These are phyloP conservation scores for Rutstroemia sp. DNA, from an alignment of 2,329 filamentous ascomycete genomes.

Conservation along the genomic window DNA sequence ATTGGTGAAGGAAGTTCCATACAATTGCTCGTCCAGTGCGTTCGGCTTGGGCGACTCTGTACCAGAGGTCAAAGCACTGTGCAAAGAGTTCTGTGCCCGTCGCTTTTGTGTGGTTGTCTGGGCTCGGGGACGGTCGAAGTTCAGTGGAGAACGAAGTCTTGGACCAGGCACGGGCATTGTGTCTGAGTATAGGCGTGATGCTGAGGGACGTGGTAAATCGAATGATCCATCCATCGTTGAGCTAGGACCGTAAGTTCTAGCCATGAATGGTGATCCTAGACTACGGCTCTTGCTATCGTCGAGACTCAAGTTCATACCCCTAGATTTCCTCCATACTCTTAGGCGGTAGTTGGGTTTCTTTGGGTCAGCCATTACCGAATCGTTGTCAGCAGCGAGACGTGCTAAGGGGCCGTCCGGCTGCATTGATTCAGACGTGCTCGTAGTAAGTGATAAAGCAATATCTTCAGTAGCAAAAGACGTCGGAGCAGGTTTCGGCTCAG, in stretches of 20 bases:
- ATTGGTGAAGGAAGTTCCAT: conserved; percentile 17
- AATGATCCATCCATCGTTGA: conserved; percentile 30
- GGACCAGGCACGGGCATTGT: conserved; percentile 4
- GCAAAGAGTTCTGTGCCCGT: conserved; percentile 23
- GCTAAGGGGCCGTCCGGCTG: conserved; percentile 54
- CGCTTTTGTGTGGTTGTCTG: conserved; percentile 25
- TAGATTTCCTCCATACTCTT: neutral
- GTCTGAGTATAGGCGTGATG: conserved; percentile 13
- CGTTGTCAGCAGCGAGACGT: conserved; percentile 40
- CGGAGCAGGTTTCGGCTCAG: conserved; percentile 33
- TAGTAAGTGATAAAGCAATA: conserved; percentile 54
- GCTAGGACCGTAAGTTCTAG: conserved; percentile 55
- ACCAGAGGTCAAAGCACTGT: conserved; percentile 23
- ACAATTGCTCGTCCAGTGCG: conserved; percentile 27
- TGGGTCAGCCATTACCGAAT: neutral
- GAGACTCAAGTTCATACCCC: neutral
- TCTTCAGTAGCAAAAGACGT: conserved; percentile 50
- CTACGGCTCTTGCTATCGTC: conserved; percentile 11
- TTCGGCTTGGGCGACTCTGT: conserved; percentile 22
- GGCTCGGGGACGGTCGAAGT: conserved; percentile 21
- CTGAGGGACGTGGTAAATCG: conserved; percentile 14
- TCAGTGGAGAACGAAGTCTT: conserved; percentile 25
- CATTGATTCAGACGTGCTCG: conserved; percentile 60
- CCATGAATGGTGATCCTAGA: conserved; percentile 36
- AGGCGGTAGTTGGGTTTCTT: neutral